phyloP scores from a whole-genome alignment of 1,139 yeast species.

The Sugiyamaella japonica region DNA sequence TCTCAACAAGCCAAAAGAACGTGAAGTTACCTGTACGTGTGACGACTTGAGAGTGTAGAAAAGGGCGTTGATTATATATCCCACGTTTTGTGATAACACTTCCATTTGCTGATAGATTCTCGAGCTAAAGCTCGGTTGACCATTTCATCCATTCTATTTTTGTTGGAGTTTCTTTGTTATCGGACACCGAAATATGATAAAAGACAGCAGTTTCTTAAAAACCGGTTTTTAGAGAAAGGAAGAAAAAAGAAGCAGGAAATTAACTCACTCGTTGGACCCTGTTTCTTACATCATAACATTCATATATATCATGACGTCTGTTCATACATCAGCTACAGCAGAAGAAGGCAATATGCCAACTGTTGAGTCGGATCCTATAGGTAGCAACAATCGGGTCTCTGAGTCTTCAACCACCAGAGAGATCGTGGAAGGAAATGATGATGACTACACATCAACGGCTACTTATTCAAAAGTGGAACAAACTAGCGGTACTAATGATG shows the following conservation, averaged over 20 bases:
- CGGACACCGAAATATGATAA: not conserved
- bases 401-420: not conserved
- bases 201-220: not conserved
- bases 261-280: not conserved
- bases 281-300: not conserved
- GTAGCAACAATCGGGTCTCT: not conserved
- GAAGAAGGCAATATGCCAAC: not conserved
- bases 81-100: too few relatives aligned
- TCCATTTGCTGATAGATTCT: too few relatives aligned
- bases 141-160: not conserved
- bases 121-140: too few relatives aligned
- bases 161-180: not conserved
- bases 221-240: not conserved
- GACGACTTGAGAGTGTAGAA: too few relatives aligned
- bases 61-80: too few relatives aligned
- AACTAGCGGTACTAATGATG: not conserved
- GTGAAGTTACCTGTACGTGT: too few relatives aligned
- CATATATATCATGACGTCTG: not conserved
- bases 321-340: not conserved
- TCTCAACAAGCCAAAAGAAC: too few relatives aligned
- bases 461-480: not conserved
- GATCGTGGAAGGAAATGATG: not conserved
- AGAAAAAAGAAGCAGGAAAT: not conserved
- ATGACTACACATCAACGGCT: not conserved
- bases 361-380: not conserved